Conservation (phyloP, 768 basidiomycete genomes). For the Lactifluus pinguis region DNA sequence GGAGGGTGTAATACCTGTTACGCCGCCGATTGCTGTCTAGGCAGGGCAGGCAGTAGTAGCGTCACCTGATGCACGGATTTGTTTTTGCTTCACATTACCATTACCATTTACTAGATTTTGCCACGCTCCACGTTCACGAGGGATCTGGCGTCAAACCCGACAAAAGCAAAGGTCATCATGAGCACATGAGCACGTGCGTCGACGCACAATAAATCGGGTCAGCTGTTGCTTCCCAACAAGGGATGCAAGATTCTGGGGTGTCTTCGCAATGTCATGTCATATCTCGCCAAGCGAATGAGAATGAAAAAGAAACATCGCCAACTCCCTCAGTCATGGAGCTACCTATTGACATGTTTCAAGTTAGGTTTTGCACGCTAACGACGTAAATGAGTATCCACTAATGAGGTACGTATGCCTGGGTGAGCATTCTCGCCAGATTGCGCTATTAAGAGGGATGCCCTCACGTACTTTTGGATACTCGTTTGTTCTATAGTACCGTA, state of each 20-base stretch:
- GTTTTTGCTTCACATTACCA: background rate
- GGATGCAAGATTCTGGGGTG: background rate
- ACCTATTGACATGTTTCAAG: background rate
- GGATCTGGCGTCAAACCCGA: background rate
- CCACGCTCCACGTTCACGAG: background rate
- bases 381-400: background rate
- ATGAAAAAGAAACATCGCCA: background rate
- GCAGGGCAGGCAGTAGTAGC: background rate
- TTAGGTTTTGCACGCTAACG: background rate
- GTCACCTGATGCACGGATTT: background rate
- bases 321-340: background rate
- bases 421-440: no score
- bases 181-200: background rate
- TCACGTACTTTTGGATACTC: no score
- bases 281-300: background rate
- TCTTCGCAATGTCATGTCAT: background rate
- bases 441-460: no score
- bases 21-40: constrained; percentile 6
- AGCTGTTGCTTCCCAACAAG: background rate
- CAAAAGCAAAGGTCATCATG: constrained; percentile 6
- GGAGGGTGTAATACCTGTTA: background rate
- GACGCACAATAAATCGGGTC: background rate
- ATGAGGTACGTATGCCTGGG: no score
- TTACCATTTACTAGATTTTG: constrained; percentile 6
- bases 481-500: no score